Evolutionary conservation across 306 rosid species (phyloP).

Genomic region (Vachellia collinsii): DNA sequence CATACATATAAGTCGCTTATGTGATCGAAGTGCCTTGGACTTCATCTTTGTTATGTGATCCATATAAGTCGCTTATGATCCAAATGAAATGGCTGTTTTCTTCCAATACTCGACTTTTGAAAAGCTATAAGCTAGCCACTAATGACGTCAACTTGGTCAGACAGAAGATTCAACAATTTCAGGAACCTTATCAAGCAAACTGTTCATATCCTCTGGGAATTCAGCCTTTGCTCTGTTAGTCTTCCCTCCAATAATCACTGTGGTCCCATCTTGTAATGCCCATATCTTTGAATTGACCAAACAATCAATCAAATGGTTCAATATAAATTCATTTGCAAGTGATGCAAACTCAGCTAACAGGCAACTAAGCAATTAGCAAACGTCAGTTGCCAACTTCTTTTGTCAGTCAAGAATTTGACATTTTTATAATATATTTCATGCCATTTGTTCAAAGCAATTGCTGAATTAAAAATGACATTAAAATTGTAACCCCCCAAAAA

Average conservation of each 20-base stretch:
- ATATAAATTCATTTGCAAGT: slow-evolving; percentile 22
- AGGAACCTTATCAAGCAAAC: slow-evolving; percentile 79
- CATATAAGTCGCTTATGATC: slow-evolving; percentile 22
- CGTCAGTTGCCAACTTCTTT: neutral
- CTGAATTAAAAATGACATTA: slow-evolving; percentile 8
- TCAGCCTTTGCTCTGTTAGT: slow-evolving; percentile 86
- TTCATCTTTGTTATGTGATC: slow-evolving; percentile 21
- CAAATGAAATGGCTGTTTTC: slow-evolving; percentile 35
- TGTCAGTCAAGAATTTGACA: neutral
- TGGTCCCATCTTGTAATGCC: slow-evolving; percentile 94
- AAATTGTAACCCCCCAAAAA: neutral
- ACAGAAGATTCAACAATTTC: slow-evolving; percentile 69
- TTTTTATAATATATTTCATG: slow-evolving; percentile 6
- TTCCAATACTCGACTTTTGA: slow-evolving; percentile 33
- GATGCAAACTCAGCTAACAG: slow-evolving; percentile 13
- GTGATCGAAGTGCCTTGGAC: slow-evolving; percentile 6
- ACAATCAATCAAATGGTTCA: slow-evolving; percentile 26
- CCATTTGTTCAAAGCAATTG: slow-evolving; percentile 1
- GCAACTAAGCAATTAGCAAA: slow-evolving; percentile 7
- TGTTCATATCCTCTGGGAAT: slow-evolving; percentile 82
- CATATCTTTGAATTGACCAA: slow-evolving; percentile 68
- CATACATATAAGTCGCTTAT: too few relatives aligned
- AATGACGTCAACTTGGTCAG: slow-evolving; percentile 44
- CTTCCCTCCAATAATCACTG: slow-evolving; percentile 81
- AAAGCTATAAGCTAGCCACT: slow-evolving; percentile 50